phyloP scores from a whole-genome alignment of 257 asterid genomes.

The Plantago major region DNA sequence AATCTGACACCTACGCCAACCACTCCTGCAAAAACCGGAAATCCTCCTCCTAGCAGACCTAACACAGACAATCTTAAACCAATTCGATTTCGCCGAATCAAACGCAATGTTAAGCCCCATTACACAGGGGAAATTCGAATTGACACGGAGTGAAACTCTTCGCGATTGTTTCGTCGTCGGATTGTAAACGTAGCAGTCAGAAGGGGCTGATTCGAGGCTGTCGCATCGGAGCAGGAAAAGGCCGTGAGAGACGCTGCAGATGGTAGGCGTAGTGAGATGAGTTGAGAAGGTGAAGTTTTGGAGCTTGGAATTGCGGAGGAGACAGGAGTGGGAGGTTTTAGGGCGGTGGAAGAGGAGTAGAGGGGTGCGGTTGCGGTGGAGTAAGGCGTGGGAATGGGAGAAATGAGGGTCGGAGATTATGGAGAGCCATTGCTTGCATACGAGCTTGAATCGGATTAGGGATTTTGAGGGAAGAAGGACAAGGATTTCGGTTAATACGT shows the following conservation, averaged over 20 bases:
- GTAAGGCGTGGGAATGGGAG: background rate
- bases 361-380: slow-evolving; percentile 1
- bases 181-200: slow-evolving; percentile 28
- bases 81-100: slow-evolving; percentile 26
- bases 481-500: slow-evolving; percentile 27
- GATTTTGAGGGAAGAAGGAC: slow-evolving; percentile 11
- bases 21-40: slow-evolving; percentile 5
- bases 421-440: slow-evolving; percentile 12
- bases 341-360: slow-evolving; percentile 15
- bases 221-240: slow-evolving; percentile 29
- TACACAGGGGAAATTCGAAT: slow-evolving; percentile 8
- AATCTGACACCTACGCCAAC: slow-evolving; percentile 27
- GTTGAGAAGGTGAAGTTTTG: slow-evolving; percentile 20
- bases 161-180: slow-evolving; percentile 31
- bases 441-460: slow-evolving; percentile 12
- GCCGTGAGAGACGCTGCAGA: slow-evolving; percentile 33
- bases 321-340: slow-evolving; percentile 10
- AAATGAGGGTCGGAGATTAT: slow-evolving; percentile 6
- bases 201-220: slow-evolving; percentile 9
- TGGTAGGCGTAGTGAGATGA: slow-evolving; percentile 18
- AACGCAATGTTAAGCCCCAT: slow-evolving; percentile 28
- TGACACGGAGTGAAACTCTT: slow-evolving; percentile 11
- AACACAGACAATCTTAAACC: slow-evolving; percentile 32
- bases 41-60: slow-evolving; percentile 20
- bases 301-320: slow-evolving; percentile 19